A percentile compares a stretch with the other conserved stretches of the same genome.
These are phyloP conservation scores for Ustulina deusta DNA, from an alignment of 2,329 filamentous ascomycete species.

Conservation along the genomic window DNA sequence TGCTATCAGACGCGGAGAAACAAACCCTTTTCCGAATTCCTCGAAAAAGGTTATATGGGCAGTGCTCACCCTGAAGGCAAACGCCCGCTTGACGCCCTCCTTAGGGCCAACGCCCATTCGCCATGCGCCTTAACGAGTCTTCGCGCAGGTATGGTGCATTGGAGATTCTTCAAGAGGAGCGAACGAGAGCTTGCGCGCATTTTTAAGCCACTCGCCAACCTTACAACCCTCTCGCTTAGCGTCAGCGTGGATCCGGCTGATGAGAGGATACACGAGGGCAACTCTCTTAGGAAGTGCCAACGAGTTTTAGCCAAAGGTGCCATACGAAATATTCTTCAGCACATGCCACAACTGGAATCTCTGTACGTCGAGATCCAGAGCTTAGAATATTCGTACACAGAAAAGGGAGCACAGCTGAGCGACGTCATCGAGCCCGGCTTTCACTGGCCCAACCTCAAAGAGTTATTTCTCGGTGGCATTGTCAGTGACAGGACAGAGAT, in stretches of 20 bases:
- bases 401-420: conserved; percentile 34
- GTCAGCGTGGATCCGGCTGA: conserved; percentile 39
- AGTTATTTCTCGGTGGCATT: conserved; percentile 43
- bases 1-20: conserved; percentile 23
- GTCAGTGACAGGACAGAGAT: conserved; percentile 44
- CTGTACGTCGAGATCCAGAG: conserved; percentile 43
- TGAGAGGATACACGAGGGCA: conserved; percentile 17
- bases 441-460: conserved; percentile 44
- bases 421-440: conserved; percentile 45
- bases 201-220: conserved; percentile 42
- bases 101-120: conserved; percentile 41
- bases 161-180: conserved; percentile 45
- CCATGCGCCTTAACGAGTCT: conserved; percentile 40
- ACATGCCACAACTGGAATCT: conserved; percentile 41
- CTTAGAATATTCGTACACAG: conserved; percentile 22
- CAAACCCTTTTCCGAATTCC: conserved; percentile 33
- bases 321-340: conserved; percentile 45
- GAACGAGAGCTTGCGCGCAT: conserved; percentile 36
- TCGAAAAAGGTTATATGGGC: not conserved
- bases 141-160: conserved; percentile 41
- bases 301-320: conserved; percentile 39
- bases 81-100: conserved; percentile 44
- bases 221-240: conserved; percentile 42
- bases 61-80: conserved; percentile 40
- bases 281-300: conserved; percentile 37